These are phyloP conservation scores for Leavenworthia alabamica DNA, from an alignment of 345 rosid species.

Conservation along the genomic window DNA sequence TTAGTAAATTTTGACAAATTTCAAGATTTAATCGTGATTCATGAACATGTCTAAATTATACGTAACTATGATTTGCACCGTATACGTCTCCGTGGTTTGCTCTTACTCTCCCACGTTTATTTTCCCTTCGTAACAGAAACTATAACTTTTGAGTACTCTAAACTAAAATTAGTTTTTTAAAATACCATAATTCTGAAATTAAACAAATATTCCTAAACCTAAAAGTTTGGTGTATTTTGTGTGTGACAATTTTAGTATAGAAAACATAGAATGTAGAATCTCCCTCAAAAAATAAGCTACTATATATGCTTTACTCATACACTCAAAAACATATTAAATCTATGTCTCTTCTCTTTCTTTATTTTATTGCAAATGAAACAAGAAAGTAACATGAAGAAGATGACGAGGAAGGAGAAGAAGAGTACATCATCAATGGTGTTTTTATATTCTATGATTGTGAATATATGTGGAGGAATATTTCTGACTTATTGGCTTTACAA, in stretches of 20 bases:
- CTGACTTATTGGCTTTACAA: slow-evolving; percentile 51
- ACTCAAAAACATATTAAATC: neutral
- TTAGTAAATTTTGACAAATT: neutral
- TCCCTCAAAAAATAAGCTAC: no score
- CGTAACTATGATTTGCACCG: slow-evolving; percentile 5
- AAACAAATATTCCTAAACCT: neutral
- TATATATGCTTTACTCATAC: neutral
- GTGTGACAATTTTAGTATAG: neutral
- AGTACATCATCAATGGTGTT: no score
- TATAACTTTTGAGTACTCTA: neutral
- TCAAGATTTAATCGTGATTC: neutral
- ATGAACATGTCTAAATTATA: slow-evolving; percentile 1
- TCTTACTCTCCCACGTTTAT: neutral
- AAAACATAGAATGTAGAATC: neutral
- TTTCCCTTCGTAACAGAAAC: slow-evolving; percentile 14
- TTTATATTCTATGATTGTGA: no score
- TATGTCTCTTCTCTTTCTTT: neutral
- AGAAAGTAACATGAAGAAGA: slow-evolving; percentile 1
- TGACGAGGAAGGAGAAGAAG: no score
- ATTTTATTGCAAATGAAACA: neutral
- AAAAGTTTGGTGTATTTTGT: neutral
- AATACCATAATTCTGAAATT: neutral
- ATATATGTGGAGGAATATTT: slow-evolving; percentile 42
- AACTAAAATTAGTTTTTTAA: neutral
- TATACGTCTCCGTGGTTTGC: neutral